Evolutionary conservation across 2,329 filamentous ascomycete species (phyloP).

Genomic region (Hymenoscyphus albidus): DNA sequence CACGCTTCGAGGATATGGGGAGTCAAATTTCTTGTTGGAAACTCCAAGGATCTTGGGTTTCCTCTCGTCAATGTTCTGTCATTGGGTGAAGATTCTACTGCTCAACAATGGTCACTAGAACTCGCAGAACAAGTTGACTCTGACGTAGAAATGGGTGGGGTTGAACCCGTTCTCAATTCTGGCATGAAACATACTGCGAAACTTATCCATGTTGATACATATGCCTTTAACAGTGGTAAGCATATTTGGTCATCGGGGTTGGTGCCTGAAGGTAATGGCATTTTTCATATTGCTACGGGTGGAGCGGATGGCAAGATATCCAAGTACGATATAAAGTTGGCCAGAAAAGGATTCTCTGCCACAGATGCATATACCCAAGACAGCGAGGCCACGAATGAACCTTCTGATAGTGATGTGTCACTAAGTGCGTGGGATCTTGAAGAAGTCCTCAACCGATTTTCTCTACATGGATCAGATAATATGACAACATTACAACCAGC

Average conservation of each 20-base stretch:
- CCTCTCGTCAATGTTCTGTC: slow-evolving; percentile 58
- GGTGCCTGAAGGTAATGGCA: background rate
- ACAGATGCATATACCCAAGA: background rate
- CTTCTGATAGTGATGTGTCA: background rate
- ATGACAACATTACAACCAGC: background rate
- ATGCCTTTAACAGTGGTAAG: slow-evolving; percentile 74
- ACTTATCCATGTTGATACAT: slow-evolving; percentile 52
- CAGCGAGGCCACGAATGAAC: background rate
- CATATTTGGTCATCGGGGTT: slow-evolving; percentile 81
- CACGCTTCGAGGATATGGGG: slow-evolving; percentile 90
- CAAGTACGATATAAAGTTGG: slow-evolving; percentile 30
- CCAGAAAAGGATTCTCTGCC: background rate
- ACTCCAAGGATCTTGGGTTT: slow-evolving; percentile 1
- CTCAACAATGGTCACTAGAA: slow-evolving; percentile 59
- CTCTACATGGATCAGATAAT: background rate
- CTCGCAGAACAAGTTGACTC: background rate
- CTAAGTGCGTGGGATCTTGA: slow-evolving; percentile 14
- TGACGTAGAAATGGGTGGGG: background rate
- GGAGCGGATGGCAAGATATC: slow-evolving; percentile 76
- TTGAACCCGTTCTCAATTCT: background rate
- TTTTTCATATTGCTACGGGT: slow-evolving; percentile 56
- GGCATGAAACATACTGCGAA: slow-evolving; percentile 18
- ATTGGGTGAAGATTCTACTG: slow-evolving; percentile 79
- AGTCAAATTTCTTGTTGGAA: slow-evolving; percentile 57
- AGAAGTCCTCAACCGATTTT: slow-evolving; percentile 10